A percentile compares a stretch with the other conserved stretches of the same genome.
phyloP scores from a whole-genome alignment of 2,329 filamentous ascomycete species.

The Colletotrichum scovillei region DNA sequence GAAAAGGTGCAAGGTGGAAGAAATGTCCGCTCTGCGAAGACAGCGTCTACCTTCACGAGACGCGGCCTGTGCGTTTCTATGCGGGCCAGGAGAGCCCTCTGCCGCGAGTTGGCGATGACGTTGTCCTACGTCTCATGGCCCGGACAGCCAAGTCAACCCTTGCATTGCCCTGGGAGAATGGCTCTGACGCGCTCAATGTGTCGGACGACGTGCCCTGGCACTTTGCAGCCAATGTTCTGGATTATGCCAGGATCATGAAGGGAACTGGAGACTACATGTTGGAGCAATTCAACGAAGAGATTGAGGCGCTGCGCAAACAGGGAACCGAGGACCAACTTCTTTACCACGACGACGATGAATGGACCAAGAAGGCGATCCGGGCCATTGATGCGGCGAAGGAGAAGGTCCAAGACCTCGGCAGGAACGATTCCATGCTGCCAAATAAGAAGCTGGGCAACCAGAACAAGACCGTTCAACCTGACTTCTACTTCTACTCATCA shows the following conservation, averaged over 20 bases:
- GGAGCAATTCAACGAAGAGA: slow-evolving; percentile 82
- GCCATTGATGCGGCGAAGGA: slow-evolving; percentile 81
- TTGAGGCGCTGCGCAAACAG: slow-evolving; percentile 78
- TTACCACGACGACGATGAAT: slow-evolving; percentile 93
- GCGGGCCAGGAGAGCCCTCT: slow-evolving; percentile 85
- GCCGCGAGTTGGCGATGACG: slow-evolving; percentile 86
- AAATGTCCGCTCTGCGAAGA: slow-evolving; percentile 98
- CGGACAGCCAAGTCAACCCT: slow-evolving; percentile 84
- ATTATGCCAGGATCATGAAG: slow-evolving; percentile 96
- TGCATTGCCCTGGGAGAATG: slow-evolving; percentile 85
- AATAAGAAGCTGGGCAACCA: slow-evolving; percentile 13
- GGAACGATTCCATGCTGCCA: slow-evolving; percentile 40
- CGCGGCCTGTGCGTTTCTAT: slow-evolving; percentile 90
- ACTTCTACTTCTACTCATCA: slow-evolving; percentile 90
- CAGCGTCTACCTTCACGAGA: slow-evolving; percentile 90
- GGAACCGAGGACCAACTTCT: slow-evolving; percentile 90
- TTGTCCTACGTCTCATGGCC: slow-evolving; percentile 88
- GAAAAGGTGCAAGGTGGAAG: slow-evolving; percentile 84
- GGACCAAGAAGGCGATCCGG: slow-evolving; percentile 86
- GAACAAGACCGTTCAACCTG: slow-evolving; percentile 46
- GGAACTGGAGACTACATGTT: slow-evolving; percentile 90
- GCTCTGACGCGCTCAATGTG: slow-evolving; percentile 73
- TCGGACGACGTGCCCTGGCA: slow-evolving; percentile 92
- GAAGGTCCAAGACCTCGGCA: slow-evolving; percentile 65
- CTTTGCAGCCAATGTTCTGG: slow-evolving; percentile 90